Evolutionary conservation across 805 yeast species (phyloP).

Genomic region (Dipodascopsis uninucleata): DNA sequence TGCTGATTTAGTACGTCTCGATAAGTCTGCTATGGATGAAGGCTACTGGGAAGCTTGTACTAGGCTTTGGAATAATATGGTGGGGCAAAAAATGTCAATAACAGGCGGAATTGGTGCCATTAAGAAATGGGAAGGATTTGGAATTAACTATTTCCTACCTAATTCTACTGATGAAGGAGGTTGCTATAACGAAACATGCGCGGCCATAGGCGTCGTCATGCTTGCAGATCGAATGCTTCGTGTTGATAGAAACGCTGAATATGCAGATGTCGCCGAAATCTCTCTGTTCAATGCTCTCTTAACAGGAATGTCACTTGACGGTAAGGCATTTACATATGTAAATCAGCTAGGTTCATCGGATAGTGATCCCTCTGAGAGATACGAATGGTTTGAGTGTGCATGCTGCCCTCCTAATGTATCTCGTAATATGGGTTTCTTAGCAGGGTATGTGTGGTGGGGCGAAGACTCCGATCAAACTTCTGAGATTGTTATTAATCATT

Average conservation of each 20-base stretch:
- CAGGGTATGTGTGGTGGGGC: too few relatives aligned
- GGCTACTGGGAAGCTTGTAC: slow-evolving; percentile 22
- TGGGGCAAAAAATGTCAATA: slow-evolving; percentile 31
- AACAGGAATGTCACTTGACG: slow-evolving; percentile 33
- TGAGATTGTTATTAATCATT: neutral
- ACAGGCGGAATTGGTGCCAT: slow-evolving; percentile 35
- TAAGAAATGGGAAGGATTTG: slow-evolving; percentile 33
- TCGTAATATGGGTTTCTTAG: slow-evolving; percentile 30
- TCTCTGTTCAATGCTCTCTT: slow-evolving; percentile 32
- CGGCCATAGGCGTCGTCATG: slow-evolving; percentile 31
- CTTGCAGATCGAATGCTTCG: slow-evolving; percentile 28
- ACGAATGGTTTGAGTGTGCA: slow-evolving; percentile 30
- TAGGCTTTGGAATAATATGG: slow-evolving; percentile 29
- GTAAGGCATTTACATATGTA: slow-evolving; percentile 30
- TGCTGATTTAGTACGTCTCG: slow-evolving; percentile 29
- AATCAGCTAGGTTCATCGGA: slow-evolving; percentile 30
- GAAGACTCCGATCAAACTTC: neutral
- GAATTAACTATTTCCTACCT: slow-evolving; percentile 30
- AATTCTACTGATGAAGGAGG: too few relatives aligned
- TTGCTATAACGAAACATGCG: slow-evolving; percentile 35
- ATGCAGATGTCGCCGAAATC: slow-evolving; percentile 30
- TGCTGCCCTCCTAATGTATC: slow-evolving; percentile 36
- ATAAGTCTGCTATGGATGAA: slow-evolving; percentile 25
- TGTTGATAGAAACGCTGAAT: slow-evolving; percentile 21
- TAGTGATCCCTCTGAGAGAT: slow-evolving; percentile 24